Base-by-base conservation (phyloP, 306 rosid genomes). In the Lathyrus oleraceus region DNA sequence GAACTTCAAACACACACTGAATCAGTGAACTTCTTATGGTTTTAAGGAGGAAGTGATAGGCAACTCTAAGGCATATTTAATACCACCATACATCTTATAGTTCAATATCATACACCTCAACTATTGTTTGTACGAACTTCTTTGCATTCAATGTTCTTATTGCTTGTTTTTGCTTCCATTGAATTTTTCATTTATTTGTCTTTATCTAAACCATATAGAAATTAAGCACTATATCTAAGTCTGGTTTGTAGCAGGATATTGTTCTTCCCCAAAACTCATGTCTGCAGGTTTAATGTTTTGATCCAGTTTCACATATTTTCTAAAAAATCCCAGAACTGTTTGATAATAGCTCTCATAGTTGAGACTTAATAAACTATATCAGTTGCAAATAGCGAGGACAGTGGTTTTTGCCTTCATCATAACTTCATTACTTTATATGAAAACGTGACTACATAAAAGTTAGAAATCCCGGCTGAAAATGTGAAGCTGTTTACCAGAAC, bases 191-290 rank as follows among this genome's bases (percentile, higher is more conserved):
- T 61, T 59, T 35, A 60, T 61, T 38, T 16, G 19, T 45, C 25
- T n/a, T 14, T 4, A 65, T 65, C 23, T 14, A 47, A 39, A 38
- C 17, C 2, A 40, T 4, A 9, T 62, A 17, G 16, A 47, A 47
- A 15, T 4, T 38, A 43, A 84, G 89, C 79, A 84, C 90, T 30
- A 85, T 89, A 79, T 84, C 80, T 81, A 78, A 67, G 19, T 86
- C 89, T 51, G 92, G 89, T 78, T 81, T 89, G 71, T 91, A 85
- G 72, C 89, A 89, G 71, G 82, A 84, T 69, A 83, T 80, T 76
- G 95, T 92, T 74, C 95, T 87, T 68, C 90, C 95, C 65, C 80
- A 69, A 70, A 92, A 87, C 61, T 87, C 96, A 13, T 89, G 83
- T 73, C 88, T 86, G 49, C 92, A 86, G 89, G 89, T 89, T 61